Evolutionary conservation across 2,329 filamentous ascomycete genomes (phyloP), one percentile per base, ranked within the genome.

Genomic region (Escovopsis weberi): DNA sequence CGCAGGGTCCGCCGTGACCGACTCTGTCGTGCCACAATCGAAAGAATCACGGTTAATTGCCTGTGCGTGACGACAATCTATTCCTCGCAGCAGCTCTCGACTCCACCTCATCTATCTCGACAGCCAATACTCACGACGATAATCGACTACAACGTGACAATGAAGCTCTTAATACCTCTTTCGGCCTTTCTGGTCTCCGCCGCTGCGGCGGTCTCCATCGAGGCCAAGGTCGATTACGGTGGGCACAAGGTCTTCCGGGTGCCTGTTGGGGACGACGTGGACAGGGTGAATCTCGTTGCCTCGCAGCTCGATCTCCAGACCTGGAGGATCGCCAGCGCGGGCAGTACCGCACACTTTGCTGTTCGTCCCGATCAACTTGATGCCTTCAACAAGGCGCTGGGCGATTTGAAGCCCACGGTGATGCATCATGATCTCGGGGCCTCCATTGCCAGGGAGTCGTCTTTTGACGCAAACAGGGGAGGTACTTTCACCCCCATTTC

Each of bases 231-330:
- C 5, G 60, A 59, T 0, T 70, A 69, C 44, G 54, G 63, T 42
- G 65, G 66, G 4, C 65, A 63, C 55, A 65, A 67, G 47, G 65
- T 66, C n/a, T 60, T 64, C 41, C 63, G 65, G 18, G 51, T 69
- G n/a, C 53, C 60, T 7, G 59, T 63, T 33, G 55, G 56, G 15
- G 47, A 58, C 37, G 50, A 62, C 39, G 54, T 55, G 18, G 51
- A 50, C 43, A 51, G 51, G 18, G 49, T 67, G 40, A 57, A 58
- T 45, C 46, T 50, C n/a, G 52, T 64, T 44, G 50, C 64, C 38
- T 44, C 52, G 37, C 54, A 54, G 43, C 55, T 65, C 26, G 55
- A 55, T 5, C 52, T 67, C 38, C 47, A 51, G 38, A 59, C 59
- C 4, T 66, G 62, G 63, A 62, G 62, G 51, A 54, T 56, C 18